Evolutionary conservation across 2,329 filamentous ascomycete species (phyloP), one percentile per base, ranked within the genome.

Genomic region (Phyllosticta capitalensis): DNA sequence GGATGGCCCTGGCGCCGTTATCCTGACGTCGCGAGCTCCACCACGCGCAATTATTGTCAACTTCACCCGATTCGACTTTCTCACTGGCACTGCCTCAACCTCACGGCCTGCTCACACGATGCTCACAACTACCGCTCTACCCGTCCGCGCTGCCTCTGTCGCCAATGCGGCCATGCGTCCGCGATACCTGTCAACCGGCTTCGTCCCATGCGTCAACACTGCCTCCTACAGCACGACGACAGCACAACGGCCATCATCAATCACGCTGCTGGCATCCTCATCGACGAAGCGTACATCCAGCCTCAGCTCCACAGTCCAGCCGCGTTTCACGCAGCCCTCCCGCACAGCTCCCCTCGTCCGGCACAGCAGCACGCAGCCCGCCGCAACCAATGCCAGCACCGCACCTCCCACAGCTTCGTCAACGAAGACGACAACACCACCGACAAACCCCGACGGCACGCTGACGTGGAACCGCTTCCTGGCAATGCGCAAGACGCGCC

Each of bases 381-480:
- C 28, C 26, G 54, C 52, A 20, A 17, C 52, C 19, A 55, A 33
- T 20, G 17, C 57, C 38, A 45, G 50, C 10, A 30, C 52, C 52
- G 19, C 52, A 17, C 12, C 57, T 10, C 10, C 57, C 3, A 22
- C 52, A 5, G 6, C 38, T 38, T 12, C 51, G n/a, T 50, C 48
- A 12, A 26, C 52, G 24, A 33, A 49, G 22, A 22, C 33, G 24
- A 17, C 45, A 12, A 20, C 45, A 5, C 5, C 24, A 30, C 14
- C 52, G 9, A 4, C 24, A 17, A 56, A 55, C 54, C 55, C 63
- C 50, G 61, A 64, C 51, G 63, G 65, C 10, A 66, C 72, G 59
- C 72, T 80, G 45, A 78, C 78, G 75, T 97, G 92, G 92, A 87
- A 96, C 77, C 85, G 84, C 56, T 97, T 96, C 79, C 95, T 97